phyloP scores from a whole-genome alignment of 2,329 filamentous ascomycete genomes.

The Ceratocystis destructans region DNA sequence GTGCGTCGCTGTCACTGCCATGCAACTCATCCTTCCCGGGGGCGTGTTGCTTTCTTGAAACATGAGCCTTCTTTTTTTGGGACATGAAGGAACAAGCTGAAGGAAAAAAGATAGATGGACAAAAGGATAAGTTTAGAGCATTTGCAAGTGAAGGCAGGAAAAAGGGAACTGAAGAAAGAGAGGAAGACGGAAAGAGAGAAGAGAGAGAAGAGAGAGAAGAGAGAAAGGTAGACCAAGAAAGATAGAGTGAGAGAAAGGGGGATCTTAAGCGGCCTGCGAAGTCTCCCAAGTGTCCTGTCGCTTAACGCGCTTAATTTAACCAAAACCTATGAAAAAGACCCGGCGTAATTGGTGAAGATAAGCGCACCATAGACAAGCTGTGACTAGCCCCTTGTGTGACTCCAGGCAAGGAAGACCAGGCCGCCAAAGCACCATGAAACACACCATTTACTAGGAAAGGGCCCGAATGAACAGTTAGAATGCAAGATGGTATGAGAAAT shows the following conservation, averaged over 20 bases:
- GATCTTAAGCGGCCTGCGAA: not conserved
- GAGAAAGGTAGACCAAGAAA: not conserved
- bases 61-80: slow-evolving; percentile 11
- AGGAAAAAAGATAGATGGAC: not conserved
- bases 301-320: not conserved
- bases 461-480: too few relatives aligned
- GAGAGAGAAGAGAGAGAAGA: not conserved
- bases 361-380: not conserved
- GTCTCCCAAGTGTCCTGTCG: not conserved
- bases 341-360: not conserved
- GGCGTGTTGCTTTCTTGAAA: not conserved
- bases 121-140: too few relatives aligned
- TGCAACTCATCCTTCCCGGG: slow-evolving; percentile 1
- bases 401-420: not conserved
- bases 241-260: too few relatives aligned
- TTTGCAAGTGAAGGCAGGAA: not conserved
- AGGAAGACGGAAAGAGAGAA: not conserved
- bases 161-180: not conserved
- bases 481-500: not conserved
- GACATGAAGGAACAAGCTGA: slow-evolving; percentile 5
- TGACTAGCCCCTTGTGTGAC: not conserved
- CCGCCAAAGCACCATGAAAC: not conserved
- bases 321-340: not conserved
- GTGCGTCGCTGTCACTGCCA: slow-evolving; percentile 15
- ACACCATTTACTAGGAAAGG: not conserved